These are phyloP conservation scores for Geotrichum phurueaensis DNA, from an alignment of 1,139 yeast species.

Conservation along the genomic window DNA sequence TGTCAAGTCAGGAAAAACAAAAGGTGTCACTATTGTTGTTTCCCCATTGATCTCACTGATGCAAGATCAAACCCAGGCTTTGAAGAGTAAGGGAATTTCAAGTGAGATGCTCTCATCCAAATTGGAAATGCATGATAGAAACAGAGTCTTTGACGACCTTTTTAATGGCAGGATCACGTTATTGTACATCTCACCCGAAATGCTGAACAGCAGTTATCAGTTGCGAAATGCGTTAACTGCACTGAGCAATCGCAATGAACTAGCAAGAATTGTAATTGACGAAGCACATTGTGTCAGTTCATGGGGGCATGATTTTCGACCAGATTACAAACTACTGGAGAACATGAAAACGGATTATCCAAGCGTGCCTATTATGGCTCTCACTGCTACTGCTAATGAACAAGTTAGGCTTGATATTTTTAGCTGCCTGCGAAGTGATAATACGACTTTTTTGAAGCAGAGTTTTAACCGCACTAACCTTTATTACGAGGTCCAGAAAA, in stretches of 20 bases:
- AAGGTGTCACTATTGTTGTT: constrained; percentile 87
- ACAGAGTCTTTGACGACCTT: constrained; percentile 58
- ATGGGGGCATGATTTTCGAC: constrained; percentile 99
- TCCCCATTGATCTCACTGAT: constrained; percentile 92
- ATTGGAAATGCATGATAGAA: constrained; percentile 43
- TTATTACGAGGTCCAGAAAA: constrained; percentile 68
- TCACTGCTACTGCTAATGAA: constrained; percentile 96
- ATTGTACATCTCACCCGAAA: constrained; percentile 91
- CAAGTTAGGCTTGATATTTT: constrained; percentile 78
- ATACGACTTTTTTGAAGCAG: constrained; percentile 50
- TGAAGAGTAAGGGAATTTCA: constrained; percentile 56
- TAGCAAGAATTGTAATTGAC: constrained; percentile 89
- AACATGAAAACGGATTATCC: constrained; percentile 70
- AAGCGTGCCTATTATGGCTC: constrained; percentile 83
- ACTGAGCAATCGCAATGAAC: constrained; percentile 43
- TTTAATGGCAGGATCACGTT: constrained; percentile 60
- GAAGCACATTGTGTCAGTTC: constrained; percentile 98
- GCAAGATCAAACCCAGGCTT: constrained; percentile 94
- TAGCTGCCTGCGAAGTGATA: constrained; percentile 29
- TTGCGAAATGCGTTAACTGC: constrained; percentile 23
- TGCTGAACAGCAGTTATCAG: constrained; percentile 65
- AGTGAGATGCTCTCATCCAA: constrained; percentile 49
- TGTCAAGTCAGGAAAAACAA: constrained; percentile 60
- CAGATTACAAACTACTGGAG: constrained; percentile 82
- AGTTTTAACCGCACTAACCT: constrained; percentile 89